These are phyloP conservation scores for Plectranthus barbatus DNA, from an alignment of 257 asterid genomes.

Conservation along the genomic window DNA sequence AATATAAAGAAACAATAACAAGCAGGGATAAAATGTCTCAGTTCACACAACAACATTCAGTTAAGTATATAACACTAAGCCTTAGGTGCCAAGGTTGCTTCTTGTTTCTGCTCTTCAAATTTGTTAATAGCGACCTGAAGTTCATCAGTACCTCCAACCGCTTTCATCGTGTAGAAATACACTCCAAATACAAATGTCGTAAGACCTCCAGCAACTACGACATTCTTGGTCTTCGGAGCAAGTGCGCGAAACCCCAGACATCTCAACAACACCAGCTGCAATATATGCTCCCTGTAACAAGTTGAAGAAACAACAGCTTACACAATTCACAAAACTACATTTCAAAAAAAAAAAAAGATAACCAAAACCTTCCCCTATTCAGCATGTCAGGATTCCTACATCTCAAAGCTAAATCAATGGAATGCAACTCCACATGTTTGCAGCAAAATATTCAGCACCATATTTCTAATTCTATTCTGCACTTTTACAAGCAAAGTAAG, in stretches of 20 bases:
- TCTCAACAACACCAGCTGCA: constrained; percentile 12
- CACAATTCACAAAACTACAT: too few relatives aligned
- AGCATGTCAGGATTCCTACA: background rate
- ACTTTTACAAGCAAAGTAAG: background rate
- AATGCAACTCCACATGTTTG: background rate
- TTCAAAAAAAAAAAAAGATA: too few relatives aligned
- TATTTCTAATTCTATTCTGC: background rate
- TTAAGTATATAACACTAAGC: constrained; percentile 22
- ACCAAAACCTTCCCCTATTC: background rate
- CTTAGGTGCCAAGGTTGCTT: constrained; percentile 31
- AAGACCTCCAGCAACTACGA: constrained; percentile 71
- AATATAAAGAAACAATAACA: background rate
- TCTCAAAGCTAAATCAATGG: background rate
- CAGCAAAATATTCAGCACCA: background rate
- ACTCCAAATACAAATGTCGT: constrained; percentile 72
- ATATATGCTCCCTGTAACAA: background rate
- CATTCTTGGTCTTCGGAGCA: constrained; percentile 62
- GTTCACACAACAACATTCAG: constrained; percentile 1
- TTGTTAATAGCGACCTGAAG: constrained; percentile 82
- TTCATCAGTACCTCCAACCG: constrained; percentile 82
- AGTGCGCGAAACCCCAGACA: constrained; percentile 49
- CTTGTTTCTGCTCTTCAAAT: constrained; percentile 54
- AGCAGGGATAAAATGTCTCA: background rate
- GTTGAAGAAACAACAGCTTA: background rate
- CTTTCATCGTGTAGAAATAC: constrained; percentile 83